Base-by-base conservation (phyloP, 176 grass and related monocot species). In the Metroxylon sagu region DNA sequence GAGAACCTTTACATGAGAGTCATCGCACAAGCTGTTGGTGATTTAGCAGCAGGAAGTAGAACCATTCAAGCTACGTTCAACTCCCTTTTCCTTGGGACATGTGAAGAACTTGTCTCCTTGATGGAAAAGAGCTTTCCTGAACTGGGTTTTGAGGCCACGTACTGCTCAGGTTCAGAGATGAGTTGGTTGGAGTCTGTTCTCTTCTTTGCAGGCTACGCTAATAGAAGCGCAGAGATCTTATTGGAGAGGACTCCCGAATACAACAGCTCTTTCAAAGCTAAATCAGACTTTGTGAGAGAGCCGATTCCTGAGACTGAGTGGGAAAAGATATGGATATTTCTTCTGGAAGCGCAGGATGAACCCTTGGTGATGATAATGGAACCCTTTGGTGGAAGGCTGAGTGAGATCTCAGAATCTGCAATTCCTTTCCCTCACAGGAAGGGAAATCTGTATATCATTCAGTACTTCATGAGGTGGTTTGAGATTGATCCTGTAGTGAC, bases 371-470 rank as follows among this genome's bases (percentile, higher is more conserved):
- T 76, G 59, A 71, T 76, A 14, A 5, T 82, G 1, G 79, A 76
- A 25, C 79, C 72, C n/a, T 57, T 64, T 2, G 78, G 78, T 56
- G 71, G 78, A 14, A 54, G 70, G n/a, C 54, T 75, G 71, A 31
- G 62, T 29, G 53, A 65, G 49, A 65, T 81, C 16, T 50, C 65
- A 2, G 53, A 75, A 27, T 74, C 43, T 14, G 78, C 68, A 23
- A 75, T 31, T 50, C 65, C 78, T 3, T 81, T 81, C 73, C 78
- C 64, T 26, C 65, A 81, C 21, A 62, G 78, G 52, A 75, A 75
- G 18, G 71, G 78, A 14, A 82, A 59, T 71, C 69, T 82, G 52
- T 71, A 75, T 29, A 71, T 65, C 14, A 71, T 82, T 62, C 72
- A 81, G 59, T 76, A 82, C 28, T 52, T 76, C 26, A 53, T 65